phyloP scores from a whole-genome alignment of 2,329 filamentous ascomycete species.

The Bipolaris oryzae region DNA sequence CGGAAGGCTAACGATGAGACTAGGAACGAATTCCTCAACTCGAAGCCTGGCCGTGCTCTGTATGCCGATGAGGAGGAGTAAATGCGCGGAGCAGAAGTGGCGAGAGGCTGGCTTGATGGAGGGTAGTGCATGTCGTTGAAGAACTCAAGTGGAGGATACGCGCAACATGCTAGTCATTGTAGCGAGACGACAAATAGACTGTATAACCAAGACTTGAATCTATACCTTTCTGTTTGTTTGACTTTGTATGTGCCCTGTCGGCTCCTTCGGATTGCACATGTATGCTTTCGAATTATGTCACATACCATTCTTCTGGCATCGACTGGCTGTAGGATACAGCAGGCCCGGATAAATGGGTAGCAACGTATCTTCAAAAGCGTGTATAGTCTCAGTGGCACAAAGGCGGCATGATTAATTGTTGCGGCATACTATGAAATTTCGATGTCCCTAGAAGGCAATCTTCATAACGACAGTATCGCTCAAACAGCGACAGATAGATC shows the following conservation, averaged over 20 bases:
- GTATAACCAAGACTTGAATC: slow-evolving; percentile 25
- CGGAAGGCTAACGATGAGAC: slow-evolving; percentile 6
- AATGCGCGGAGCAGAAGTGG: background rate
- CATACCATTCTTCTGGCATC: background rate
- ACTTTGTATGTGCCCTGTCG: background rate
- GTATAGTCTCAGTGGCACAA: background rate
- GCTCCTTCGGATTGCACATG: background rate
- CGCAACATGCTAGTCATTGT: slow-evolving; percentile 19
- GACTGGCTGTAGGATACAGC: no score
- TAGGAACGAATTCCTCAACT: slow-evolving; percentile 83
- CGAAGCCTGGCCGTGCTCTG: slow-evolving; percentile 71
- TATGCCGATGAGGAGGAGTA: slow-evolving; percentile 52
- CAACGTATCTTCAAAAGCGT: background rate
- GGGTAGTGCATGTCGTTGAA: background rate
- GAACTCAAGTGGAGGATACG: slow-evolving; percentile 7
- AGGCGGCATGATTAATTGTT: background rate
- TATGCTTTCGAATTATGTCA: background rate
- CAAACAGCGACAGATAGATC: no score
- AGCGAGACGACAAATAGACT: slow-evolving; percentile 30
- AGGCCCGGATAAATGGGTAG: background rate
- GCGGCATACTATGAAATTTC: background rate
- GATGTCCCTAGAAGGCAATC: no score
- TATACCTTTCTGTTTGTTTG: background rate
- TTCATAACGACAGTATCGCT: no score
- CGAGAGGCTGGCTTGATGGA: slow-evolving; percentile 13